Base-by-base conservation (phyloP, 2,329 filamentous ascomycete genomes). In the Aspergillus sclerotialis region DNA sequence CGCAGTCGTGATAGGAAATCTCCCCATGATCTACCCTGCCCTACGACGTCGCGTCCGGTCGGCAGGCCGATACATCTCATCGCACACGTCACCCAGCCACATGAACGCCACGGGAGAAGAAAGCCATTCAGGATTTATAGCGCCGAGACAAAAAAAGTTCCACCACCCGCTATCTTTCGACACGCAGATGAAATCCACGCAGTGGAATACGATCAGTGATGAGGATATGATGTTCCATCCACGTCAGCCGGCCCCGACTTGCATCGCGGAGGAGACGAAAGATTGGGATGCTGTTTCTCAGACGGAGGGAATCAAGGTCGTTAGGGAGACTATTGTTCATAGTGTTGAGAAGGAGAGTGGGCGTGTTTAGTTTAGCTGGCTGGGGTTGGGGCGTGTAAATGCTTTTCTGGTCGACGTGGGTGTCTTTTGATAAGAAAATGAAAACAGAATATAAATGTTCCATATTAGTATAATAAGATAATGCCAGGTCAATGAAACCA, bases 1-100 rank as follows among this genome's bases (percentile, higher is more conserved):
- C 31, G 64, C 64, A 10, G 61, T 68, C 8, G 40, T 67, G 14
- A 60, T 68, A 36, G 54, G 55, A 33, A 68, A 69, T 42, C 30
- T 58, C 4, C 65, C 65, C 2, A 63, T 68, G 52, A 60, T 68
- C 33, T 65, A 65, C 40, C 60, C 57, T 1, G 37, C 58, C 7
- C 16, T 58, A 21, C 56, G 55, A 2, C 50, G 54, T 1, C 18
- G 48, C 2, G 46, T 48, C 7, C 48, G 40, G 7, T 49, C 47
- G 11, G 51, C 53, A 1, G 53, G 54, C 5, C 12, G 49, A 9
- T 55, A 53, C 29, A 38, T 57, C 5, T 42, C 38, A 2, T 43
- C 50, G 13, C 42, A 33, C 7, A n/a, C n/a, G n/a, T n/a, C n/a
- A n/a, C n/a, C n/a, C n/a, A n/a, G n/a, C n/a, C n/a, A n/a, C n/a